Evolutionary conservation across 495 filamentous ascomycete species (phyloP).

Genomic region (Wilcoxina mikolae): DNA sequence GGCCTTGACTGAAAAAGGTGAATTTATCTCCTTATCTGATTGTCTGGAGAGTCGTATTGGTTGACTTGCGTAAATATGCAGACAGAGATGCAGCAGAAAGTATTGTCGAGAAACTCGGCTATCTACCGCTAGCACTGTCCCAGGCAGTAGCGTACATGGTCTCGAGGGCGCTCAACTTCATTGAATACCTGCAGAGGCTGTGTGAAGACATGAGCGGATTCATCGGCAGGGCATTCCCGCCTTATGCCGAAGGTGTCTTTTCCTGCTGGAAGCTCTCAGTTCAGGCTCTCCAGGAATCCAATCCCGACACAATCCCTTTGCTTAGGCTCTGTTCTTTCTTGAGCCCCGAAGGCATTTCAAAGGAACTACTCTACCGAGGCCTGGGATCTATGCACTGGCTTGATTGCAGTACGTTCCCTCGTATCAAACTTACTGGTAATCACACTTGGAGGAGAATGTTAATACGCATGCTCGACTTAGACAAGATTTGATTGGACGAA

Average conservation of each 20-base stretch:
- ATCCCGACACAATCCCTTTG: background rate
- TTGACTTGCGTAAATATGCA: background rate
- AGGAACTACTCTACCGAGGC: constrained; percentile 12
- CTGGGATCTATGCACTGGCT: background rate
- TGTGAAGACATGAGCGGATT: background rate
- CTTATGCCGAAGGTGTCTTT: background rate
- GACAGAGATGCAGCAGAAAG: background rate
- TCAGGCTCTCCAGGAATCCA: background rate
- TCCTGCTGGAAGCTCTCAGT: constrained; percentile 11
- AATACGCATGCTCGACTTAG: background rate
- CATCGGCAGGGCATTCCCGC: background rate
- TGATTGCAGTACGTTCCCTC: background rate
- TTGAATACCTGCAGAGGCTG: constrained; percentile 5
- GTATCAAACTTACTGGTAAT: background rate
- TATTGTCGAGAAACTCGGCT: constrained; percentile 9
- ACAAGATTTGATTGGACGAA: background rate
- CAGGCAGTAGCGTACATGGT: constrained; percentile 14
- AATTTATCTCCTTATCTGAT: background rate
- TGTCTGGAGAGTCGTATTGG: no score
- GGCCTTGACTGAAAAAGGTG: background rate
- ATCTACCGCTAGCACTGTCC: constrained; percentile 13
- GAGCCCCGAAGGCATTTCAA: constrained; percentile 8
- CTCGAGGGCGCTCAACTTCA: background rate
- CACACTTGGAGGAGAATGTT: background rate
- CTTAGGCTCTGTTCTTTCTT: constrained; percentile 8